Evolutionary conservation across 306 rosid genomes (phyloP), one percentile per base, ranked within the genome.

Genomic region (Vigna hirtella): DNA sequence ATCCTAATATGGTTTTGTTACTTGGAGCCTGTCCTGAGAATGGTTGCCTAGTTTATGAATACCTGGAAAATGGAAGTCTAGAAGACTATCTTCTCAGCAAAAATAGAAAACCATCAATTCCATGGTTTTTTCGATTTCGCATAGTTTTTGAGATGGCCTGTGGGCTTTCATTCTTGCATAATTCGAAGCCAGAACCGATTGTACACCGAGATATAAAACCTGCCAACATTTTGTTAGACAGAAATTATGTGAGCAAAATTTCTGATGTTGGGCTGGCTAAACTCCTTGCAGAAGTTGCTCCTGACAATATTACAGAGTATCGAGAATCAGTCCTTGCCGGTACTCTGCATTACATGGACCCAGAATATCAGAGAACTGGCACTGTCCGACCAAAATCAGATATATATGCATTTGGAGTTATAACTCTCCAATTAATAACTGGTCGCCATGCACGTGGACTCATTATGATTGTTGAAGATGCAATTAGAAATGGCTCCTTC

Each of bases 151-250:
- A 95, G 87, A 78, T 91, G 89, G 98, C 91, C 43, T 89, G 97
- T 66, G 98, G 93, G n/a, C 92, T 95, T 66, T 87, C 93, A 58
- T 92, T 88, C 87, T 79, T 92, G 83, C 98, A 95, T 85, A 87
- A 88, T 78, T 84, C 96, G 20, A 88, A 92, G 89, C 93, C 94
- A 50, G 96, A 91, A 66, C 90, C 98, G 30, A 86, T 92, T 48
- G 94, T 95, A 52, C 98, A 95, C 76, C 90, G 98, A 79, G 98
- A 95, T 85, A 71, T 95, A 66, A 95, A 95, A 86, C 98, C 98
- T 9, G 98, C 97, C 20, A 95, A 95, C 81, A 84, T 95, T 84
- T 81, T 95, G 84, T 80, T 95, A 71, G 98, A 91, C 87, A 85
- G 78, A 76, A 91, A 95, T 66, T 88, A 78, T 66, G 91, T 91